Conservation (phyloP, 176 grass and related monocot genomes). For the Themeda triandra region DNA sequence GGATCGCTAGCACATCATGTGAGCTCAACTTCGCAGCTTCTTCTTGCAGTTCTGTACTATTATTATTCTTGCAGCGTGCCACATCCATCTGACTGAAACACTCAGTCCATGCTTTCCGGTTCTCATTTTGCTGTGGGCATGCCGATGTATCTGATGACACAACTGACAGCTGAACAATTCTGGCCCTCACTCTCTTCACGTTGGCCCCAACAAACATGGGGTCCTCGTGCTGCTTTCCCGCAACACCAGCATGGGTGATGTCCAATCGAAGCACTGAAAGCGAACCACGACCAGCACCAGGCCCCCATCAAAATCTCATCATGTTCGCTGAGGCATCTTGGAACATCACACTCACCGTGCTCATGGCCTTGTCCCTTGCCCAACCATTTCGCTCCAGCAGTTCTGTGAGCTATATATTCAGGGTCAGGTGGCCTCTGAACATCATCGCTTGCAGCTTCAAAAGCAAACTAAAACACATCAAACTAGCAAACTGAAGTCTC, state of each 20-base stretch:
- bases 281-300: not conserved
- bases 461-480: no score
- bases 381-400: not conserved
- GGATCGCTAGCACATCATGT: constrained; percentile 16
- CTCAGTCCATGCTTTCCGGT: not conserved
- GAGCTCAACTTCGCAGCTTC: not conserved
- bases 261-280: not conserved
- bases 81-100: not conserved
- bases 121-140: not conserved
- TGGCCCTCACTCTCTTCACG: not conserved
- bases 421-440: not conserved
- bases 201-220: constrained; percentile 3
- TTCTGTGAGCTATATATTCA: not conserved
- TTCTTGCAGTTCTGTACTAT: not conserved
- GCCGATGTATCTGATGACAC: not conserved
- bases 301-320: constrained; percentile 23
- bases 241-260: not conserved
- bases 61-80: not conserved
- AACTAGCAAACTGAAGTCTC: not conserved
- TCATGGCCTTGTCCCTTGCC: constrained; percentile 34
- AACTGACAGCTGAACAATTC: not conserved
- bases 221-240: not conserved
- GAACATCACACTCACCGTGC: not conserved
- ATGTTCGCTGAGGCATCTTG: not conserved
- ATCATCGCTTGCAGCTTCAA: constrained; percentile 1